Base-by-base conservation (phyloP, 176 grass and related monocot genomes). In the Musa itinerans region DNA sequence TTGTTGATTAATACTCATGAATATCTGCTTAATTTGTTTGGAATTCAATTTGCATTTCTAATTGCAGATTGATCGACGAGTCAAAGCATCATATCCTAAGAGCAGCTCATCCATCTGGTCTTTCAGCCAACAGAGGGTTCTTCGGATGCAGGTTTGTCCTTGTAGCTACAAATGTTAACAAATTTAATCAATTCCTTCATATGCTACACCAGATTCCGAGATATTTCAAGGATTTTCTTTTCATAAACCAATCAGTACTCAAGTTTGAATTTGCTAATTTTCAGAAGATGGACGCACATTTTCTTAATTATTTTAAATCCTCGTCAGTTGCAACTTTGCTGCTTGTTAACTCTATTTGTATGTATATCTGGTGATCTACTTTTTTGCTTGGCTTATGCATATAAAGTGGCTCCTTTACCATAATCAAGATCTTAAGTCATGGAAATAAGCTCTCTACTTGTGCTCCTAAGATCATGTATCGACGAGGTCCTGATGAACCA, bases 31-130 rank as follows among this genome's bases (percentile, higher is more conserved):
- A 68, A 68, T 23, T 27, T 11, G 23, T 27, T 43, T 43, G 34
- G 34, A 43, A 43, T 43, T 43, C 34, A 6, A 43, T 43, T 43
- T 43, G 34, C 34, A 43, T 43, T 43, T 22, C 11, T 51, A 50
- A 17, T 70, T 50, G 34, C 48, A 98, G 94, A 85, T 74, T 91
- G 75, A 93, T 98, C 78, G 88, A 93, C 52, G 90, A 82, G 68
- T 89, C 88, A 48, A 93, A 93, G 67, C 94, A 97, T 74, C 86
- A 93, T 76, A 83, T 97, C 79, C 77, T 97, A 61, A 93, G 83
- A 81, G 83, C 90, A 69, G 94, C 90, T 78, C 94, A 97, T 85
- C 94, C 94, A 52, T 97, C 94, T 21, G 90, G 94, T 50, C 88
- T 97, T 61, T 93, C 94, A 70, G 94, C 94, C 20, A 82, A 91